phyloP scores from a whole-genome alignment of 2,329 filamentous ascomycete species.

The Microcyclosporella mali region DNA sequence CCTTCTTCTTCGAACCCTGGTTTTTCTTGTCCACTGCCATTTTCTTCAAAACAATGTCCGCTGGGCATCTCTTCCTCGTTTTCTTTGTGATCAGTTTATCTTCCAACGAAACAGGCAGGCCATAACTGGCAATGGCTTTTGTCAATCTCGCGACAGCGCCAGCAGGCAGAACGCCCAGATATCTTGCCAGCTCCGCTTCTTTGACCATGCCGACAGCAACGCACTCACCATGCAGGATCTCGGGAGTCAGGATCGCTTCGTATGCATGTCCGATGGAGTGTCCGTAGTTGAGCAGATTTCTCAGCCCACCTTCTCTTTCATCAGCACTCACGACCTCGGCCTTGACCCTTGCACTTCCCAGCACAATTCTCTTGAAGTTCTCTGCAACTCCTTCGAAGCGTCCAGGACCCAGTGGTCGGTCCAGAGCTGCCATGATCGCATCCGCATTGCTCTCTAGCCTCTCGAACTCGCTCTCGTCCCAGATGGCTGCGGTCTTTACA shows the following conservation, averaged over 20 bases:
- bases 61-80: conserved; percentile 78
- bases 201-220: conserved; percentile 98
- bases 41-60: conserved; percentile 77
- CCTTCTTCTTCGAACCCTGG: conserved; percentile 88
- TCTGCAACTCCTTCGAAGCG: conserved; percentile 62
- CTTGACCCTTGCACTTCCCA: conserved; percentile 89
- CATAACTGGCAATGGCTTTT: conserved; percentile 93
- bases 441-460: conserved; percentile 75
- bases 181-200: conserved; percentile 86
- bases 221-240: conserved; percentile 90
- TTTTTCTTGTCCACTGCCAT: conserved; percentile 99
- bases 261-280: conserved; percentile 97
- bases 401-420: conserved; percentile 48
- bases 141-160: conserved; percentile 82
- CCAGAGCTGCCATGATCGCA: conserved; percentile 66
- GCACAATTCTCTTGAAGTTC: conserved; percentile 57
- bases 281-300: conserved; percentile 94
- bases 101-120: conserved; percentile 74
- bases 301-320: conserved; percentile 85
- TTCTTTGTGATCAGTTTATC: conserved; percentile 80
- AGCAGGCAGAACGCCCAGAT: conserved; percentile 76
- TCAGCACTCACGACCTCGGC: conserved; percentile 90
- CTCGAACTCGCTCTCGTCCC: conserved; percentile 81
- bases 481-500: conserved; percentile 79
- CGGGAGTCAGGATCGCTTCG: conserved; percentile 89